phyloP scores from a whole-genome alignment of 2,329 filamentous ascomycete genomes.

The Aspergillus persii region DNA sequence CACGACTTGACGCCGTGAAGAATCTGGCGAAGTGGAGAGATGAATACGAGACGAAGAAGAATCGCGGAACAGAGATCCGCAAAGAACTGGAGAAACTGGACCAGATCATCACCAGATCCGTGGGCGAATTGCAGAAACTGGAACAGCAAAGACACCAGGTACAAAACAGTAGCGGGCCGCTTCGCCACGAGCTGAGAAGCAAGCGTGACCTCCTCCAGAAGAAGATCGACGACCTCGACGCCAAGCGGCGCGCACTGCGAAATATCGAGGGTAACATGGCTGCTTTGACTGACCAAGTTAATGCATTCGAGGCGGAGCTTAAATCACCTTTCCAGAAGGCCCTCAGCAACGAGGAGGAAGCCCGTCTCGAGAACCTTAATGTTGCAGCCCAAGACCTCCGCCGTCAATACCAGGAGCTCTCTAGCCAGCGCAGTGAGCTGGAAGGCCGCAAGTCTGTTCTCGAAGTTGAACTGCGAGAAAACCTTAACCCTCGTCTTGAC shows the following conservation, averaged over 20 bases:
- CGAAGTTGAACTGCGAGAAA: conserved; percentile 85
- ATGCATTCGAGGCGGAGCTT: conserved; percentile 76
- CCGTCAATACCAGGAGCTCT: conserved; percentile 72
- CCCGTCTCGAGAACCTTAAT: conserved; percentile 70
- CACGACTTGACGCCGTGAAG: conserved; percentile 80
- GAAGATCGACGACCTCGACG: conserved; percentile 70
- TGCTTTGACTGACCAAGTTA: conserved; percentile 70
- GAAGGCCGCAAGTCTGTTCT: conserved; percentile 79
- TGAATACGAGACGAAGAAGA: conserved; percentile 67
- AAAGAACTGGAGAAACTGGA: conserved; percentile 73
- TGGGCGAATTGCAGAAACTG: conserved; percentile 77
- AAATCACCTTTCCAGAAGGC: conserved; percentile 89
- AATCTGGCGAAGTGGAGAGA: conserved; percentile 71
- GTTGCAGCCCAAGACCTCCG: conserved; percentile 69
- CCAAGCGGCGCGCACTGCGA: conserved; percentile 63
- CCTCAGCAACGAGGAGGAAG: conserved; percentile 77
- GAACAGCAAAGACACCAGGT: conserved; percentile 75
- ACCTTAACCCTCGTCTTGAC: conserved; percentile 81
- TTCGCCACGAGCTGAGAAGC: conserved; percentile 71
- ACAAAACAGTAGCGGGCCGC: conserved; percentile 76
- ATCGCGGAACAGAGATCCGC: conserved; percentile 64
- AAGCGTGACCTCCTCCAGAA: conserved; percentile 74
- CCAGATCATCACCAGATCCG: conserved; percentile 84
- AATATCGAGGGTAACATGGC: conserved; percentile 73
- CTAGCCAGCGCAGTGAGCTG: conserved; percentile 69